Evolutionary conservation across 352 stramenopile genomes (phyloP).

Genomic region (Peronospora tabacina): DNA sequence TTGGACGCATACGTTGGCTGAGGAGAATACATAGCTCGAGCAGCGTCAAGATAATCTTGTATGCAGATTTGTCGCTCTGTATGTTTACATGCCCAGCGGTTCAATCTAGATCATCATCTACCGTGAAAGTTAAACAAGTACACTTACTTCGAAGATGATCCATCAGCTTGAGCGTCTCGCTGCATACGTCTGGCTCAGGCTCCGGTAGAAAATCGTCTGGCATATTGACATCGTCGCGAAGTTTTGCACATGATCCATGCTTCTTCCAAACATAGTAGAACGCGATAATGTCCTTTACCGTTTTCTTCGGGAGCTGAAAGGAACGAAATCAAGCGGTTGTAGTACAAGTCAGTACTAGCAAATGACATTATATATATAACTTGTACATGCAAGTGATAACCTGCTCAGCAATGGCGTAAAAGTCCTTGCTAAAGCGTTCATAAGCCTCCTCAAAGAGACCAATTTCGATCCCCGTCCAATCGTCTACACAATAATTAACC

Average conservation of each 20-base stretch:
- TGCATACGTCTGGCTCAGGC: conserved; percentile 46
- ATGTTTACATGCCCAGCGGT: neutral
- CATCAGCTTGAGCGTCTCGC: conserved; percentile 48
- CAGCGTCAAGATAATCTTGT: conserved; percentile 58
- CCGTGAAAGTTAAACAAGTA: neutral
- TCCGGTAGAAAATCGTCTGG: conserved; percentile 46
- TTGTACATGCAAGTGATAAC: conserved; percentile 15
- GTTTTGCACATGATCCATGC: conserved; percentile 42
- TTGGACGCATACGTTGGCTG: conserved; percentile 29
- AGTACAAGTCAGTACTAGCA: neutral
- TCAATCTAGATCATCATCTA: neutral
- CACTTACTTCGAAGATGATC: conserved; percentile 57
- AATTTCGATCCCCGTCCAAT: conserved; percentile 70
- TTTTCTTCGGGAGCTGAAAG: conserved; percentile 53
- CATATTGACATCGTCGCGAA: conserved; percentile 26
- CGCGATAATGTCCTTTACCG: conserved; percentile 51
- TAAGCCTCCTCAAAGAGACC: conserved; percentile 73
- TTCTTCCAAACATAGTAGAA: conserved; percentile 88
- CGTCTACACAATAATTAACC: conserved; percentile 31
- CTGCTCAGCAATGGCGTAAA: conserved; percentile 63
- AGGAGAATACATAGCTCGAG: conserved; percentile 44
- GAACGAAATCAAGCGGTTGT: neutral
- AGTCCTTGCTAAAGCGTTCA: conserved; percentile 68
- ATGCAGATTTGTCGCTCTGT: conserved; percentile 60
- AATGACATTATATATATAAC: neutral